Base-by-base conservation (phyloP, 2,329 filamentous ascomycete genomes). In the Fusarium gaditjirri region DNA sequence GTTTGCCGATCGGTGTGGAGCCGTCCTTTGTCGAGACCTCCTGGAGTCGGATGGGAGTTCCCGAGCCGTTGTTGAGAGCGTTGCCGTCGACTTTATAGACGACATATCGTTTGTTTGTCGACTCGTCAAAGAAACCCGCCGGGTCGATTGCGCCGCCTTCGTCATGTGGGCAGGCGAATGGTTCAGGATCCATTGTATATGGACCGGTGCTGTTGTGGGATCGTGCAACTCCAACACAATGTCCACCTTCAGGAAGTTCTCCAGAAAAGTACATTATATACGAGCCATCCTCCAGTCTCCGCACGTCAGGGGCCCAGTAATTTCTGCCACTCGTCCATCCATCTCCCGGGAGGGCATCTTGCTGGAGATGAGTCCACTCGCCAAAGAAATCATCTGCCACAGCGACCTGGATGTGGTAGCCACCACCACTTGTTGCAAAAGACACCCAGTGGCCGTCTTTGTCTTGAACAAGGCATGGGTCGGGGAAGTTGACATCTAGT, bases 11-110 rank as follows among this genome's bases (percentile, higher is more conserved):
- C 16, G 82, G 82, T 3, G 86, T 90, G 50, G 86, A 75, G 5
- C 88, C 90, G 67, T 79, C 77, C 71, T 91, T 83, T 4, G 78
- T 72, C 16, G 79, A 78, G 14, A 90, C 83, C 56, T 84, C 79
- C 71, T 90, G 88, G 27, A 91, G 81, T 80, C 89, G 84, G 67
- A 91, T 84, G 1, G 89, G 88, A 42, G 89, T 91, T 19, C 81
- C 62, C 16, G 81, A 81, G n/a, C 81, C 82, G 44, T 78, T 61
- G 8, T 82, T 82, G 39, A 86, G 79, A 63, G 83, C 83, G 79
- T 92, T 92, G 41, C 90, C 90, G 78, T 93, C 90, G 31, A 92
- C 82, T 78, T 92, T 93, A 82, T 90, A 93, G 14, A 88, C 80
- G 9, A 92, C 83, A 76, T 91, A 92, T 10, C 86, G 84, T 36